Evolutionary conservation across 75 land plant genomes (phyloP).

Genomic region (Picea glauca): DNA sequence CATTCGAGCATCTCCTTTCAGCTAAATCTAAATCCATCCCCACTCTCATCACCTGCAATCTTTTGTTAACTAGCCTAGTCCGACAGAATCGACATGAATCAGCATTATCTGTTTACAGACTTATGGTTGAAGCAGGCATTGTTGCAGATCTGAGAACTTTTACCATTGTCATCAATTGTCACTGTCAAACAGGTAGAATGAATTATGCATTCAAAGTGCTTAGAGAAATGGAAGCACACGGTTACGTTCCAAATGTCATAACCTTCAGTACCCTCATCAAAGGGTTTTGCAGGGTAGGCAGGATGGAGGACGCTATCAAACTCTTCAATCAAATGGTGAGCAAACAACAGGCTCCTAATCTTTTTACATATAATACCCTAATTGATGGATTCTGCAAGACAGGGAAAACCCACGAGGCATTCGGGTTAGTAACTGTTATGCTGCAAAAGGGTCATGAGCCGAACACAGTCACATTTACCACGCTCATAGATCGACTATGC

Average conservation of each 20-base stretch:
- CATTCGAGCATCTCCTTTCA: neutral
- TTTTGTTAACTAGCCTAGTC: neutral
- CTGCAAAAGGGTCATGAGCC: conserved; percentile 26
- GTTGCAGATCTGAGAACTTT: neutral
- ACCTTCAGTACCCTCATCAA: conserved; percentile 6
- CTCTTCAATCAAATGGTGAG: neutral
- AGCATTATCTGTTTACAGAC: neutral
- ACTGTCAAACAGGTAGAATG: neutral
- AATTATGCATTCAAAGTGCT: neutral
- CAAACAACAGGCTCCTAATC: neutral
- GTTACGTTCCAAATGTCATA: neutral
- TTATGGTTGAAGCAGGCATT: neutral
- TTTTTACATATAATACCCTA: conserved; percentile 1
- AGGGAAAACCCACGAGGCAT: neutral
- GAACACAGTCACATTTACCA: conserved; percentile 67
- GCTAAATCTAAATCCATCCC: neutral
- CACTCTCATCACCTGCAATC: neutral
- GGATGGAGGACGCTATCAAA: neutral
- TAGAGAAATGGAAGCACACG: neutral
- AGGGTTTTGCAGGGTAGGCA: conserved; percentile 8
- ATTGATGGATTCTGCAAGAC: conserved; percentile 6
- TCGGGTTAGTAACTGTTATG: conserved; percentile 48
- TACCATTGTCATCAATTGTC: conserved; percentile 4
- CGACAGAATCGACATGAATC: neutral
- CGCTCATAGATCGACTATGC: conserved; percentile 48